Percentiles rank a stretch among this genome's conserved stretches.
These are phyloP conservation scores for Oleoguttula mirabilis DNA, from an alignment of 495 filamentous ascomycete species.

Conservation along the genomic window DNA sequence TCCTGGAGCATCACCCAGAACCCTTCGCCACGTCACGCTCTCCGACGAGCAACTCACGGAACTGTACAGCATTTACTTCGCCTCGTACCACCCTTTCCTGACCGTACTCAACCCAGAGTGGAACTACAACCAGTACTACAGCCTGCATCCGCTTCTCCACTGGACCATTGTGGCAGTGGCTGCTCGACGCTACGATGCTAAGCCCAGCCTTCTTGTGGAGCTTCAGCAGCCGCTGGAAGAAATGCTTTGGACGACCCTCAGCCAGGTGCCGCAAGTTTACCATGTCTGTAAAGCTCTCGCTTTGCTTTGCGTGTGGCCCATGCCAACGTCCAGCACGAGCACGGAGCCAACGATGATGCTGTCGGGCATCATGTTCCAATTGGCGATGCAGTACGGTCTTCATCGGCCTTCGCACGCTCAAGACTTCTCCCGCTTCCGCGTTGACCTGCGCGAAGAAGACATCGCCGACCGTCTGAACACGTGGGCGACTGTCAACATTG, in stretches of 20 bases:
- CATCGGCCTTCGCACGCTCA: slow-evolving; percentile 82
- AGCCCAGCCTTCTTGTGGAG: slow-evolving; percentile 53
- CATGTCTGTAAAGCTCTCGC: slow-evolving; percentile 86
- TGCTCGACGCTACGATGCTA: slow-evolving; percentile 56
- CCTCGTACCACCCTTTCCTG: slow-evolving; percentile 71
- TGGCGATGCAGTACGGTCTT: slow-evolving; percentile 79
- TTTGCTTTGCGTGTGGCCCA: slow-evolving; percentile 80
- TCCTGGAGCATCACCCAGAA: slow-evolving; percentile 30
- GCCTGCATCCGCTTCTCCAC: slow-evolving; percentile 63
- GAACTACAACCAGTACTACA: slow-evolving; percentile 63
- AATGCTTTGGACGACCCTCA: slow-evolving; percentile 70
- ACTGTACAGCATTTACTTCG: slow-evolving; percentile 70
- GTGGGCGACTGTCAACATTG: slow-evolving; percentile 87
- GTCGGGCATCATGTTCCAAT: slow-evolving; percentile 83
- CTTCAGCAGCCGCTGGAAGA: slow-evolving; percentile 61
- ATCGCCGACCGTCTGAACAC: slow-evolving; percentile 75
- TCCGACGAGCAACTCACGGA: slow-evolving; percentile 58
- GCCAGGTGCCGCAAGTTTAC: slow-evolving; percentile 73
- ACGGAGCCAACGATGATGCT: slow-evolving; percentile 84
- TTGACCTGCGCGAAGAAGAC: slow-evolving; percentile 75
- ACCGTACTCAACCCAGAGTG: slow-evolving; percentile 65
- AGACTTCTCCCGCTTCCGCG: slow-evolving; percentile 73
- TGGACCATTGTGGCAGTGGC: slow-evolving; percentile 81
- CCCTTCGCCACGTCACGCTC: slow-evolving; percentile 63
- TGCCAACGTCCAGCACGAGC: slow-evolving; percentile 75